Conservation (phyloP, 441 rosid species). For the Adansonia madagascariensis region DNA sequence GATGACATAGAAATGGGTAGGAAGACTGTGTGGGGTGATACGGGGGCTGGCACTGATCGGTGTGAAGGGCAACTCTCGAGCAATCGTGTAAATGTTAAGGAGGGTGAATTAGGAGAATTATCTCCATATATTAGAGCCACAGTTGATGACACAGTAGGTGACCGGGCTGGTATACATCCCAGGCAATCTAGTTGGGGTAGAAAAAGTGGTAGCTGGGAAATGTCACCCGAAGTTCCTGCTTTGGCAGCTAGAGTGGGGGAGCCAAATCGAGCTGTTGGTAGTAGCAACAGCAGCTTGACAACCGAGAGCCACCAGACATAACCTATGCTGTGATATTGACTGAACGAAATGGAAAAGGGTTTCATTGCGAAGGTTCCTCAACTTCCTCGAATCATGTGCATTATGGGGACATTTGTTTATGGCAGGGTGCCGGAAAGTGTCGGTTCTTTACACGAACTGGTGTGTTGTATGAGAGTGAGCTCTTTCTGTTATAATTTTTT, state of each 20-base stretch:
- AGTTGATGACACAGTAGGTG: constrained; percentile 59
- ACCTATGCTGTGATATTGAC: constrained; percentile 21
- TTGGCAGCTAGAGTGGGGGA: constrained; percentile 87
- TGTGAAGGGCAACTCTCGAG: constrained; percentile 59
- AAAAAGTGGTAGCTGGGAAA: constrained; percentile 97
- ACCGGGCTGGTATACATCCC: constrained; percentile 65
- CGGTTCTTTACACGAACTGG: constrained; percentile 38
- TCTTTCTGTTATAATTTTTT: constrained; percentile 36
- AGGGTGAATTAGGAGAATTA: constrained; percentile 68
- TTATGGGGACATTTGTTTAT: constrained; percentile 24
- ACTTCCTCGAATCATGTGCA: constrained; percentile 29
- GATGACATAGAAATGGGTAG: constrained; percentile 91
- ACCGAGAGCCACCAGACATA: constrained; percentile 51
- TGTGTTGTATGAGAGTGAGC: constrained; percentile 47
- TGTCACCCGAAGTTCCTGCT: constrained; percentile 91
- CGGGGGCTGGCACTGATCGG: constrained; percentile 57
- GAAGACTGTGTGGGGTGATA: constrained; percentile 83
- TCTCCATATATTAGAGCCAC: constrained; percentile 72
- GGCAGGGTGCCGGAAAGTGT: constrained; percentile 35
- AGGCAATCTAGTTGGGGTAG: constrained; percentile 97
- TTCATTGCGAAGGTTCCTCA: constrained; percentile 24
- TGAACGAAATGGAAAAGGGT: constrained; percentile 24
- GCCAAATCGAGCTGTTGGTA: constrained; percentile 60
- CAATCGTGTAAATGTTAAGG: constrained; percentile 67
- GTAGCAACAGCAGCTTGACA: constrained; percentile 62